Base-by-base conservation (phyloP, 2,329 filamentous ascomycete species). In the Claviceps purpurea region DNA sequence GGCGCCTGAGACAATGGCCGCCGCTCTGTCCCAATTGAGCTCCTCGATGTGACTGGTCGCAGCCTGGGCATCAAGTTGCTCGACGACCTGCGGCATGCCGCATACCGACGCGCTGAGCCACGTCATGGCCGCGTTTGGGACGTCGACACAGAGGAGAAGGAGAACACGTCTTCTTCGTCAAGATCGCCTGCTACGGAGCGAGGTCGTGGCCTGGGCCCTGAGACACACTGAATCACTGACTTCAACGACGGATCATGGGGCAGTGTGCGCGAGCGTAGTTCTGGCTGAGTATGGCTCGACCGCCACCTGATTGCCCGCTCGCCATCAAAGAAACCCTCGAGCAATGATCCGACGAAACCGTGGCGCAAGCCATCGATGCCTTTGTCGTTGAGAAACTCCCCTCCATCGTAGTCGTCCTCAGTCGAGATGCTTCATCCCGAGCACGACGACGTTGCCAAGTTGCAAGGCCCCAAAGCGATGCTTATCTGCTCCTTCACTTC, bases 401-500 rank as follows among this genome's bases (percentile, higher is more conserved):
- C 2, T 22, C 93, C 0, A 98, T 93, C 1, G 89, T 98, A n/a
- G 89, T 96, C 55, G 93, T 93, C 0, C 77, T 98, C 53, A 98
- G 98, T 22, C 71, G 98, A 98, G 70, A 96, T 98, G 65, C 93
- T 98, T 66, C 93, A 98, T 67, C 82, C 90, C 0, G 93, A 98
- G 22, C 91, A 97, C 69, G 93, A 89, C 73, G 98, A 98, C 68
- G 90, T 98, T 60, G 85, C 18, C 88, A 95, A 95, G 70, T 83
- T 85, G 75, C 84, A 93, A 60, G 86, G 90, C 59, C 82, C 90
- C 0, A 79, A 88, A 59, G 79, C 80, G 5, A 85, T 98, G 50
- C 91, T 98, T 2, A 79, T 97, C 10, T 95, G 89, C 67, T 94
- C 87, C 6, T 91, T 93, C 30, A 89, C 96, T 59, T 90, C 87